Percentiles rank a stretch among this genome's conserved stretches.
phyloP scores from a whole-genome alignment of 257 asterid species.

The Schizonepeta tenuifolia region DNA sequence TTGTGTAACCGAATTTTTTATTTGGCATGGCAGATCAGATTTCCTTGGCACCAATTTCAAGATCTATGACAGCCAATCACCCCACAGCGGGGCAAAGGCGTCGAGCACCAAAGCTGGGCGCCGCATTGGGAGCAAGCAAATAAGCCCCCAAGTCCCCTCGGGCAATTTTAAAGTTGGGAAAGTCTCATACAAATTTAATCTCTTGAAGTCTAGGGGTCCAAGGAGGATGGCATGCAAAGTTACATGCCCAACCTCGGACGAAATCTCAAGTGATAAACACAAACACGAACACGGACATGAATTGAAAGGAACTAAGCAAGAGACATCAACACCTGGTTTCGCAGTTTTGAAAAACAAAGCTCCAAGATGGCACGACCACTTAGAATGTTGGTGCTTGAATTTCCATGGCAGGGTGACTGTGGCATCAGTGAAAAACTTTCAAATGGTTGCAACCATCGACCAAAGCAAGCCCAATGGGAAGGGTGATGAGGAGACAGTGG shows the following conservation, averaged over 20 bases:
- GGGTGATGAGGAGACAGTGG: conserved; percentile 83
- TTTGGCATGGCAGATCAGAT: conserved; percentile 66
- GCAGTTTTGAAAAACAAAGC: conserved; percentile 80
- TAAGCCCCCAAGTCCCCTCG: conserved; percentile 93
- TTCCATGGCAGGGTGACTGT: conserved; percentile 99
- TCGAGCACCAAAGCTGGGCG: conserved; percentile 72
- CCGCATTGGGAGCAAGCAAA: conserved; percentile 79
- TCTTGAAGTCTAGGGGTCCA: conserved; percentile 92
- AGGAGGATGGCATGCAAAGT: conserved; percentile 83
- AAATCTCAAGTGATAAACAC: conserved; percentile 26
- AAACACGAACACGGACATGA: conserved; percentile 36
- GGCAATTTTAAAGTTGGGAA: conserved; percentile 83
- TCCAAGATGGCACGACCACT: conserved; percentile 92
- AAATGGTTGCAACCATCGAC: conserved; percentile 71
- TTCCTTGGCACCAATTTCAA: conserved; percentile 92
- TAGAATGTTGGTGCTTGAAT: conserved; percentile 98
- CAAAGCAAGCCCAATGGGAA: conserved; percentile 76
- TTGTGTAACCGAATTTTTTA: not conserved
- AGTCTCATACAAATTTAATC: conserved; percentile 80
- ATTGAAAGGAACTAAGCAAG: conserved; percentile 33
- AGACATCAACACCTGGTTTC: conserved; percentile 30
- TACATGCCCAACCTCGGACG: conserved; percentile 44
- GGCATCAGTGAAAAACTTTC: conserved; percentile 95
- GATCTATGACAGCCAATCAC: conserved; percentile 82
- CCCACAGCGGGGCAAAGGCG: conserved; percentile 77